phyloP scores from a whole-genome alignment of 305 asterid species.

The Rubia balearica region DNA sequence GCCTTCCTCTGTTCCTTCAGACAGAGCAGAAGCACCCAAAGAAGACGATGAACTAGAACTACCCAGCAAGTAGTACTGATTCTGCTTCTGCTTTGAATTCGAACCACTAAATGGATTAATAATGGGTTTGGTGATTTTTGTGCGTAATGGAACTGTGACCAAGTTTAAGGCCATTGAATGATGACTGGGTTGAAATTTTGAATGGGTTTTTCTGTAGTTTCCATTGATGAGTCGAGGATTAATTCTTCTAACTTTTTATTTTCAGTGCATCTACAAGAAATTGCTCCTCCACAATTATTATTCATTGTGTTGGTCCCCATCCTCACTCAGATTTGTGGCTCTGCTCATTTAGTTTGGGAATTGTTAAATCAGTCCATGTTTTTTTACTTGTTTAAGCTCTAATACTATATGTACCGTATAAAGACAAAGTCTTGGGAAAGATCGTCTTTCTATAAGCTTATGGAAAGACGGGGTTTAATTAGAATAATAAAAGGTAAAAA shows the following conservation, averaged over 20 bases:
- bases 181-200: conserved; percentile 10
- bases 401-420: too few species aligned
- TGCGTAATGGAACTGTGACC: conserved; percentile 37
- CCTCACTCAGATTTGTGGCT: neutral
- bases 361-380: neutral
- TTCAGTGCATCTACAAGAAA: conserved; percentile 34
- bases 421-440: too few species aligned
- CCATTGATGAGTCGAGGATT: conserved; percentile 13
- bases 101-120: conserved; percentile 24
- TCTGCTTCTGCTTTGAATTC: conserved; percentile 32
- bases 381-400: too few species aligned
- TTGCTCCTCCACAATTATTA: conserved; percentile 48
- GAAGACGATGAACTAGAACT: conserved; percentile 22
- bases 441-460: too few species aligned
- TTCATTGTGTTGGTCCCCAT: conserved; percentile 14
- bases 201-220: conserved; percentile 10
- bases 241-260: conserved; percentile 25
- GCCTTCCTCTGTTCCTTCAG: conserved; percentile 56
- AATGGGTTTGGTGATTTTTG: conserved; percentile 16
- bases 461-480: too few species aligned
- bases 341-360: neutral
- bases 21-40: conserved; percentile 30
- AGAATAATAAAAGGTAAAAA: too few species aligned
- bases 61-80: conserved; percentile 1
- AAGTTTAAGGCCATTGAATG: conserved; percentile 60